Base-by-base conservation (phyloP, 768 basidiomycete genomes). In the Russula abietina region DNA sequence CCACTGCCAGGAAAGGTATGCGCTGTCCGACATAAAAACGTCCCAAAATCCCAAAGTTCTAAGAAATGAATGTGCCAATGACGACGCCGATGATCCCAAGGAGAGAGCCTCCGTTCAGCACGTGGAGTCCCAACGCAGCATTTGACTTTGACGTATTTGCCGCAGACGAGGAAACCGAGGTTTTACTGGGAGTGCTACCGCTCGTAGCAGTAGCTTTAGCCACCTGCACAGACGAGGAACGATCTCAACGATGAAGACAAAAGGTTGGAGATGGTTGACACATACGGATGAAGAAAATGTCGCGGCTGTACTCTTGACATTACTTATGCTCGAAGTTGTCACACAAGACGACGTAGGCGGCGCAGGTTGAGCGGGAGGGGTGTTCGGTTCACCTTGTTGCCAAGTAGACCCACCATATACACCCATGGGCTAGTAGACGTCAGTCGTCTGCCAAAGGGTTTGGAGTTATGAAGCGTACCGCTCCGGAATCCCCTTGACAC, bases 381-480 rank as follows among this genome's bases (percentile, higher is more conserved):
- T 87, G 0, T 64, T 71, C 0, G 80, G 77, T 36, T 83, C 72
- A 41, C 85, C 85, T 76, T 91, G 89, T 69, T 79, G 72, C 76
- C 83, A 88, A 0, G 86, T 87, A 16, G 85, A 88, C 19, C 75
- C 72, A 38, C 83, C 83, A 68, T 88, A 86, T n/a, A 88, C 79
- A 32, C 86, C 86, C 83, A 85, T 84, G 4, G 84, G 82, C 81
- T 83, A 59, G 52, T 50, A 59, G 11, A 26, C 36, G 28, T 24
- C 8, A 55, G 46, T 49, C 43, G 11, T 32, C 30, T n/a, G 17
- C n/a, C 33, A 19, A 38, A 24, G 16, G 32, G 58, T 30, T 19
- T 49, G 48, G 61, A 36, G 66, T 10, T 43, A 26, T 11, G 36
- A 62, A 22, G 61, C 70, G 30, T 38, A 81, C 81, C 75, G 80